Base-by-base conservation (phyloP, 306 rosid genomes). In the Quercus aquifolioides region DNA sequence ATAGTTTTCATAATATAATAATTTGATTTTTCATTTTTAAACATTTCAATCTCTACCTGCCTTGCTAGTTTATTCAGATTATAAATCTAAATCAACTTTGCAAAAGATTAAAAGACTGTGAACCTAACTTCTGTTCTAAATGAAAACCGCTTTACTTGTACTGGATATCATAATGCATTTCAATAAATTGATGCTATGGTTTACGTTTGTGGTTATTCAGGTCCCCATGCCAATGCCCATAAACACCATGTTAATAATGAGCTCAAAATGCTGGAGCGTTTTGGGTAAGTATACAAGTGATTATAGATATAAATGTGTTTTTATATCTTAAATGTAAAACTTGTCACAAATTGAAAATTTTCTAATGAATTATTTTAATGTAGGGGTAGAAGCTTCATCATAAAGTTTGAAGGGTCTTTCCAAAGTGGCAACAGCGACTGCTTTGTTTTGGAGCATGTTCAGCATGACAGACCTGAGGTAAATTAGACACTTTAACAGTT, bases 381-480 rank as follows among this genome's bases (percentile, higher is more conserved):
- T 85, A 91, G 97, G 79, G 97, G 97, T 59, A 85, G 77, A 80
- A 85, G 73, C 69, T 91, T 76, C 31, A 75, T 91, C 72, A 91
- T 91, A 74, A 91, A 87, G 69, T 86, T 80, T 56, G 91, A 88
- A 80, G 90, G 90, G 23, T 84, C 84, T 74, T 76, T 88, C 71
- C 84, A 83, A 79, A 78, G 74, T 72, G 91, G 83, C 64, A 77
- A 70, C 78, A 71, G 74, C 46, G 87, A 87, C 68, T 91, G 94
- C 78, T 89, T 89, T 85, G 97, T 89, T 76, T 83, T 91, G 54
- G 91, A 91, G 80, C 94, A 94, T 75, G 94, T 94, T 69, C 91
- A 89, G 75, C 98, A 94, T 75, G 98, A 92, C 64, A 89, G 94
- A 43, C 98, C 98, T 18, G 98, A 94, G 98, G 98, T 94, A 89